Evolutionary conservation across 2,329 filamentous ascomycete species (phyloP), one percentile per base, ranked within the genome.

Genomic region (Cercospora canescens): DNA sequence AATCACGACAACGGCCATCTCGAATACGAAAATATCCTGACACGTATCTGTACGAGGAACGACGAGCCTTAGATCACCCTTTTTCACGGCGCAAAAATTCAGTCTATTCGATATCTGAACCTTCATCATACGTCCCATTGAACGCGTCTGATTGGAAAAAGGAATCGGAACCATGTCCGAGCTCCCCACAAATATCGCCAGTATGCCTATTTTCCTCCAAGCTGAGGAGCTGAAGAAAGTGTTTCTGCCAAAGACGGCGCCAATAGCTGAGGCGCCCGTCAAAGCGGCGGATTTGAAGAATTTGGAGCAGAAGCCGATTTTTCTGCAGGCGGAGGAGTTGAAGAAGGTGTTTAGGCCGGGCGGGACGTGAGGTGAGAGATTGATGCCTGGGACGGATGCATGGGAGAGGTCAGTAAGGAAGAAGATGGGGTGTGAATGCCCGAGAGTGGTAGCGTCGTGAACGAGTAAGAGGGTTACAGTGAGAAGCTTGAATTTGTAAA

Each of bases 241-340:
- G 1, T 60, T 60, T 16, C 3, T 45, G 35, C 35, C 37, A 24
- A 48, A 60, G 14, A 45, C 57, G 9, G 34, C 57, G 12, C 57
- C 57, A 0, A 28, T 39, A 6, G 57, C 57, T 12, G 35, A 39
- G 30, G 57, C 57, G 1, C 35, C 37, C 5, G 9, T 60, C 57
- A 30, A 32, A 45, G 28, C 21, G 35, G 57, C 57, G 16, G 34
- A 32, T 21, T 21, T 60, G 35, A 48, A 60, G 39, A 26, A 45
- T 21, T 30, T 60, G 2, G 57, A 60, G 3, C 18, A 60, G n/a
- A 26, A 41, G 35, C 39, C 57, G 35, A 45, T 48, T 45, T 45
- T 45, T 24, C 18, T 48, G 16, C 57, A 60, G n/a, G 57, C 57
- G 39, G 57, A 60, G 24, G 57, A 60, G n/a, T 26, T 60, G 57